Evolutionary conservation across 345 rosid species (phyloP).

Genomic region (Durio zibethinus): DNA sequence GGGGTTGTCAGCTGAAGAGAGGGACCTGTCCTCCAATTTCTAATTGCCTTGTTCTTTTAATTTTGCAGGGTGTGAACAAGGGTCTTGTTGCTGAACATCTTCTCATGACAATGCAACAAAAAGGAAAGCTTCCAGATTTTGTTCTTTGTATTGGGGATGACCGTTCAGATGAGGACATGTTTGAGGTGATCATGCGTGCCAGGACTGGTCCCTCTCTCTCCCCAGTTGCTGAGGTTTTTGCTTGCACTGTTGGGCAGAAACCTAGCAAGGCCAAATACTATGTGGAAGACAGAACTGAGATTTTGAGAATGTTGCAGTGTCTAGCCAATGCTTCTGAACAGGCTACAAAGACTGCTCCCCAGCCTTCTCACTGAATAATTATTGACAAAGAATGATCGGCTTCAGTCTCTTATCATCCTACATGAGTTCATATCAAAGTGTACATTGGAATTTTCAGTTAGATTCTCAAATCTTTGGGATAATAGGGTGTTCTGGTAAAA

Average conservation of each 20-base stretch:
- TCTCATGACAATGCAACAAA: constrained; percentile 52
- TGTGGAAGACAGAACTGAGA: constrained; percentile 75
- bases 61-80: constrained; percentile 78
- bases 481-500: neutral
- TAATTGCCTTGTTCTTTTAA: neutral
- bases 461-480: neutral
- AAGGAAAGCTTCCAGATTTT: constrained; percentile 71
- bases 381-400: constrained; percentile 7
- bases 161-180: constrained; percentile 95
- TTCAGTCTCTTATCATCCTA: neutral
- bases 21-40: neutral
- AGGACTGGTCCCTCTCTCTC: constrained; percentile 55
- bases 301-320: constrained; percentile 68
- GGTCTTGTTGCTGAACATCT: constrained; percentile 77
- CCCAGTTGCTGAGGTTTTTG: constrained; percentile 84
- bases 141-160: constrained; percentile 94
- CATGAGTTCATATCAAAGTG: neutral
- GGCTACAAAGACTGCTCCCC: constrained; percentile 19
- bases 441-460: neutral
- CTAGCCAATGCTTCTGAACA: constrained; percentile 49
- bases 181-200: constrained; percentile 73
- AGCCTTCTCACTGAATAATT: neutral
- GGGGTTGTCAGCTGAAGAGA: neutral
- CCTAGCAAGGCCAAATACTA: constrained; percentile 96
- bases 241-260: constrained; percentile 90